Evolutionary conservation across 2,329 filamentous ascomycete genomes (phyloP).

Genomic region (Talaromyces sp.): DNA sequence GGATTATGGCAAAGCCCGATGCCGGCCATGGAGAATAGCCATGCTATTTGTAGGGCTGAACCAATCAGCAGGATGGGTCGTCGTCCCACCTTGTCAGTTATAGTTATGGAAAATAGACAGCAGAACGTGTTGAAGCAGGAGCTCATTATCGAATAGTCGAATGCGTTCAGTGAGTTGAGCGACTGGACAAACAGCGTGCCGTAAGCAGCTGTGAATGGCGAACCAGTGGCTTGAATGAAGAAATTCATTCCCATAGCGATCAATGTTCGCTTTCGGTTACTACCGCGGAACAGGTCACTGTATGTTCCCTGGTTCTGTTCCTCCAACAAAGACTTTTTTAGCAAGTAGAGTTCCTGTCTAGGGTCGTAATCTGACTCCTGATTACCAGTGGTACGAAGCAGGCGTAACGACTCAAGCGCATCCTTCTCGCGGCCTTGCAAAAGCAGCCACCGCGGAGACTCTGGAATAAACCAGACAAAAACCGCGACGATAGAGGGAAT

Average conservation of each 20-base stretch:
- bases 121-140: conserved; percentile 24
- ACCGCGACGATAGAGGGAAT: conserved; percentile 27
- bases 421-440: conserved; percentile 29
- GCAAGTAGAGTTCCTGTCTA: conserved; percentile 9
- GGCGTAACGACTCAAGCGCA: conserved; percentile 38
- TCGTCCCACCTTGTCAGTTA: conserved; percentile 19
- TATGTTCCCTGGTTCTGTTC: conserved; percentile 20
- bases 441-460: conserved; percentile 31
- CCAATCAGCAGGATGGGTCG: conserved; percentile 29
- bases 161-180: conserved; percentile 28
- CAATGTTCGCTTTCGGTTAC: conserved; percentile 18
- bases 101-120: conserved; percentile 20
- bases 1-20: conserved; percentile 31
- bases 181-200: conserved; percentile 18
- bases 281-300: conserved; percentile 18
- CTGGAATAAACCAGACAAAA: conserved; percentile 30
- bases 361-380: conserved; percentile 4
- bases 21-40: conserved; percentile 40
- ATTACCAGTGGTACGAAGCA: conserved; percentile 31
- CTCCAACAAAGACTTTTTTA: conserved; percentile 17
- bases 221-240: conserved; percentile 19
- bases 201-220: conserved; percentile 21
- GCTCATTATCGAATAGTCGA: conserved; percentile 51
- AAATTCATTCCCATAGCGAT: conserved; percentile 21
- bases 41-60: conserved; percentile 29